Base-by-base conservation (phyloP, 2,329 filamentous ascomycete genomes). In the Talaromyces sp. region DNA sequence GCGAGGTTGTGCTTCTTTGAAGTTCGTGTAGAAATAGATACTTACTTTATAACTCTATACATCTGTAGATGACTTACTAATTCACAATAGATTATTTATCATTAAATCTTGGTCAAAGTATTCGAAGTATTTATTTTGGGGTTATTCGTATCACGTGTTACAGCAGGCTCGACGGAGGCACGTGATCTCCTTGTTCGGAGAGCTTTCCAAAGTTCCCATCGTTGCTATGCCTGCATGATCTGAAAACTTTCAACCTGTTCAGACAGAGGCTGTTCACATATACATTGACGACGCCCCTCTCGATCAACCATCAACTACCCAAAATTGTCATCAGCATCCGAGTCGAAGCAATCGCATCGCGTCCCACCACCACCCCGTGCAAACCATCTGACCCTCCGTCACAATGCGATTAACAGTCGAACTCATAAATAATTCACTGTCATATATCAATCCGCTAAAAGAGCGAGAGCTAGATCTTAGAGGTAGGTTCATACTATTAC, bases 381-480 rank as follows among this genome's bases (percentile, higher is more conserved):
- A 25, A 11, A 28, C 25, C 4, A 28, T 28, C 25, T 28, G 25
- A 28, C 7, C 25, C 25, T 28, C 46, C 45, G 36, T 50, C 72
- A 79, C 63, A 50, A 97, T 99, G 94, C 88, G 93, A 82, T 86
- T 99, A 79, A 97, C 93, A 63, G 87, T 90, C 67, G 94, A 97
- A 76, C 86, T 97, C 70, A 95, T 99, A 79, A 85, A 91, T 77
- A 87, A 85, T 76, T 96, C 94, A 73, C 88, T 96, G 67, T 97
- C 93, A 75, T 99, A 97, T 83, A 89, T 97, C 78, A 99, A 97
- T 79, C 92, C 93, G 74, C 84, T 99, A 76, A 96, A 94, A 80
- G 94, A 99, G 84, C 91, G 94, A 77, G 94, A 99, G 84, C 86
- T 99, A 75, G 92, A 97, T 82, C 90, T 99, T 70, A 87, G 94